Percentiles rank a stretch among this genome's conserved stretches.
Conservation (phyloP, 2,329 filamentous ascomycete species). For the Fusarium redolens region DNA sequence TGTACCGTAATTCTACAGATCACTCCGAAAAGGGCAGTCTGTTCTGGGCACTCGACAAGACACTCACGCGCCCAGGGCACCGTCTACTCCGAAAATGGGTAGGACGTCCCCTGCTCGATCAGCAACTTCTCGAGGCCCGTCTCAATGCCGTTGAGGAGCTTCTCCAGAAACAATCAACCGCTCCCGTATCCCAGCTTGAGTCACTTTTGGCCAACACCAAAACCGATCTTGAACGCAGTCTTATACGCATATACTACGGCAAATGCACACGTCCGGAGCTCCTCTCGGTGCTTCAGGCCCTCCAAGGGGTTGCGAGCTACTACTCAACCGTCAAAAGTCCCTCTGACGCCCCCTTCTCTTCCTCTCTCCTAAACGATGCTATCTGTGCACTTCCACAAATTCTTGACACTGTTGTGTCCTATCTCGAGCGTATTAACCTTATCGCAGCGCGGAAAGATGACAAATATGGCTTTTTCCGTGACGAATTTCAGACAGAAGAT, state of each 20-base stretch:
- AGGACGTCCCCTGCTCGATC: conserved; percentile 86
- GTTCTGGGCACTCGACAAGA: conserved; percentile 96
- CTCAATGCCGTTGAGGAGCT: conserved; percentile 89
- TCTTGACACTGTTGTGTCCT: conserved; percentile 75
- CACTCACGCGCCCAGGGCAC: conserved; percentile 88
- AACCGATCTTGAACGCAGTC: conserved; percentile 88
- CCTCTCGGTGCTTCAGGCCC: conserved; percentile 82
- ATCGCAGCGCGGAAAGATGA: conserved; percentile 87
- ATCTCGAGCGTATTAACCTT: conserved; percentile 86
- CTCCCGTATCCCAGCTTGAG: conserved; percentile 78
- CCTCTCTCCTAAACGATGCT: conserved; percentile 75
- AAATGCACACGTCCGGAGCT: conserved; percentile 94
- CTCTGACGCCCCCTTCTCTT: conserved; percentile 77
- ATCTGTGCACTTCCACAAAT: conserved; percentile 83
- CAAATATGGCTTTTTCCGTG: conserved; percentile 93
- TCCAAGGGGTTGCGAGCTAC: conserved; percentile 83
- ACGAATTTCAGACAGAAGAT: conserved; percentile 86
- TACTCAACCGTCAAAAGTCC: conserved; percentile 75
- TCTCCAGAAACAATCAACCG: conserved; percentile 72
- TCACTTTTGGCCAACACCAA: conserved; percentile 76
- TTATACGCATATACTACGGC: conserved; percentile 97
- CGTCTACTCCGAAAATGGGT: conserved; percentile 94
- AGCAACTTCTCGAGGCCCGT: conserved; percentile 77
- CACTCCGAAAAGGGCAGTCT: conserved; percentile 86
- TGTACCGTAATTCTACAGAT: conserved; percentile 95